Base-by-base conservation (phyloP, 768 basidiomycete species). In the Mycena vulgaris region DNA sequence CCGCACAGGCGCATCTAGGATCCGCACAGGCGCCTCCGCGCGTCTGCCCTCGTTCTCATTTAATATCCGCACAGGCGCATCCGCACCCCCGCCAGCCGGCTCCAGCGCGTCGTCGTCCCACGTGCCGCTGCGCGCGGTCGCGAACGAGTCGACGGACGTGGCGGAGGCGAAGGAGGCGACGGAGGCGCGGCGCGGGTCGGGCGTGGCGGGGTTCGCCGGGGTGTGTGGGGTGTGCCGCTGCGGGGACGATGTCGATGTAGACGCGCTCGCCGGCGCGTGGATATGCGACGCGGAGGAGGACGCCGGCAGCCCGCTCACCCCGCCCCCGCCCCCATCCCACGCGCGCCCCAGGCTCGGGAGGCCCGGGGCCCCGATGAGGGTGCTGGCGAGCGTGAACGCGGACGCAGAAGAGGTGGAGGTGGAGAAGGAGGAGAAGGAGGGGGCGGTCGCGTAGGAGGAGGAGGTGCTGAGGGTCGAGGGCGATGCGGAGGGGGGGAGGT, bases 71-170 rank as follows among this genome's bases (percentile, higher is more conserved):
- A n/a, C n/a, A n/a, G n/a, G n/a, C n/a, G n/a, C n/a, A n/a, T n/a
- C n/a, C n/a, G n/a, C n/a, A n/a, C n/a, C n/a, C n/a, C n/a, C n/a
- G n/a, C n/a, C n/a, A n/a, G n/a, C n/a, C n/a, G n/a, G n/a, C n/a
- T n/a, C n/a, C n/a, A n/a, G n/a, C 53, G 5, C 55, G 28, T 35
- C 33, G 19, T 37, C 45, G 23, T 39, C 49, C 66, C 39, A 48
- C 9, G 39, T 31, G 10, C 39, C 62, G 39, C 61, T 58, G 40
- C 51, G 27, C 58, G 71, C 71, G 10, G 71, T 72, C 45, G 63
- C 59, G 21, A 66, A 69, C 45, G 67, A 69, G 13, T 72, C 71
- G 2, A 28, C 47, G 16, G 58, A 62, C 55, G 71, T 60, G n/a
- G 47, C 67, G 39, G 66, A 68, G 19, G 63, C 62, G 51, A 64